Percentiles rank a stretch among this genome's conserved stretches.
phyloP scores from a whole-genome alignment of 2,329 filamentous ascomycete genomes.

The Hypocreales sp. region DNA sequence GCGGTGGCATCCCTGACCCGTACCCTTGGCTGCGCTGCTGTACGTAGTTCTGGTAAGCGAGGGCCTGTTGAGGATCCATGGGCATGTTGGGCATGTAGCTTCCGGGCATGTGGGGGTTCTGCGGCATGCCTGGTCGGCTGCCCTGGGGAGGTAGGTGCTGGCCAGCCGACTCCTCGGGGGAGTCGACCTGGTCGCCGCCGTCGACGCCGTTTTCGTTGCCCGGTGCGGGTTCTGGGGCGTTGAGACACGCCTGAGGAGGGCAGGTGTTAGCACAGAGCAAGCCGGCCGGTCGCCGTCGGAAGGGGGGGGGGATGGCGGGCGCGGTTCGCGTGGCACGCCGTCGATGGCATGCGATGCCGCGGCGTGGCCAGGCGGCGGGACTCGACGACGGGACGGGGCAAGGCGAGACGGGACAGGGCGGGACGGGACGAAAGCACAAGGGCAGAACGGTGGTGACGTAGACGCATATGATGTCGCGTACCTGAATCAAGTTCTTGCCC shows the following conservation, averaged over 20 bases:
- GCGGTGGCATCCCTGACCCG: conserved; percentile 65
- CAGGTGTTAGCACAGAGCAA: conserved; percentile 14
- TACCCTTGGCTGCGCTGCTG: conserved; percentile 52
- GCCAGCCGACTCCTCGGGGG: conserved; percentile 75
- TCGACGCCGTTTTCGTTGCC: conserved; percentile 73
- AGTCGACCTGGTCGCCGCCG: conserved; percentile 63
- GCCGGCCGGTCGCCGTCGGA: no score
- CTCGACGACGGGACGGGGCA: not conserved
- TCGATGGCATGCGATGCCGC: no score
- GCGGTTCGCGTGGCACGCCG: no score
- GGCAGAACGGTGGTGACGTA: not conserved
- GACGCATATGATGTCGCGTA: conserved; percentile 27
- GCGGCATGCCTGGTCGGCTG: conserved; percentile 49
- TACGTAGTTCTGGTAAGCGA: conserved; percentile 74
- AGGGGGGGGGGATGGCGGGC: not conserved
- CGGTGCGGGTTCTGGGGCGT: conserved; percentile 78
- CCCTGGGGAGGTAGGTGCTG: conserved; percentile 53
- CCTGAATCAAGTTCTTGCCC: conserved; percentile 98
- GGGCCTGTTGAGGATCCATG: conserved; percentile 61
- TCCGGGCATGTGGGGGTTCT: conserved; percentile 45
- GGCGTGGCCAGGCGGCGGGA: not conserved
- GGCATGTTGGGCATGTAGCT: conserved; percentile 49
- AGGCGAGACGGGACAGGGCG: not conserved
- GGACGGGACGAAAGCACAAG: conserved; percentile 1
- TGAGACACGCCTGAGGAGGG: conserved; percentile 61